Conservation (phyloP, 2,329 filamentous ascomycete species). For the Cordyceps pruinosa region DNA sequence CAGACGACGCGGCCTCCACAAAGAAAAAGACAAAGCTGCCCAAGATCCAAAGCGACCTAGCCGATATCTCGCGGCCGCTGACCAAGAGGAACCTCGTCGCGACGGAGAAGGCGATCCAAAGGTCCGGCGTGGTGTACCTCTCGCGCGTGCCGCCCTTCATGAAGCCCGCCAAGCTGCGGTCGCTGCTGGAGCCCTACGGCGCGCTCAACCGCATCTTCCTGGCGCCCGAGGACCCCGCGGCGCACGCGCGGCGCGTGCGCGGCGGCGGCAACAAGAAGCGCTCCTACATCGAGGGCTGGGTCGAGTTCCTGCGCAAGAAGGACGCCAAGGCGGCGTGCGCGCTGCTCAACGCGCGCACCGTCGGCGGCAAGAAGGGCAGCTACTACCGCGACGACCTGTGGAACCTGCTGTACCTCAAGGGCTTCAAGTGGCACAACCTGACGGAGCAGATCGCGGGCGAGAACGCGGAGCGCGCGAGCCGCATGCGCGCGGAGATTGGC, state of each 20-base stretch:
- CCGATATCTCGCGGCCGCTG: slow-evolving; percentile 47
- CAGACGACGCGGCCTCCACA: slow-evolving; percentile 18
- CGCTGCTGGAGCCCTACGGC: slow-evolving; percentile 69
- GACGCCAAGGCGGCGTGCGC: slow-evolving; percentile 73
- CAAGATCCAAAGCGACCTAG: slow-evolving; percentile 30
- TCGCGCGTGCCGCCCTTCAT: slow-evolving; percentile 83
- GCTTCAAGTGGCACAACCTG: slow-evolving; percentile 73
- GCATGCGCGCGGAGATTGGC: slow-evolving; percentile 71
- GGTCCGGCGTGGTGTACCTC: slow-evolving; percentile 76
- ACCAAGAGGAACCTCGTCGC: slow-evolving; percentile 62
- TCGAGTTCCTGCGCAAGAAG: slow-evolving; percentile 70
- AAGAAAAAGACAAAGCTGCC: slow-evolving; percentile 20
- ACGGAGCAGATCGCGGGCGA: slow-evolving; percentile 76
- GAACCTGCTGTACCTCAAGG: slow-evolving; percentile 74
- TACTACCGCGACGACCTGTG: slow-evolving; percentile 84
- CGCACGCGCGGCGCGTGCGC: slow-evolving; percentile 59
- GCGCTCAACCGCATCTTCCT: slow-evolving; percentile 72
- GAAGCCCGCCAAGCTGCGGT: slow-evolving; percentile 72
- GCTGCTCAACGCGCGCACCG: slow-evolving; percentile 67
- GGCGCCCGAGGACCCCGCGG: slow-evolving; percentile 63
- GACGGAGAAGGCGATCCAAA: slow-evolving; percentile 57
- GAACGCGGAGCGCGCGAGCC: slow-evolving; percentile 69
- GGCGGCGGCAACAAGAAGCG: slow-evolving; percentile 78
- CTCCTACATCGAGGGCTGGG: slow-evolving; percentile 78
- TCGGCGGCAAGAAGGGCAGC: slow-evolving; percentile 76